Base-by-base conservation (phyloP, 768 basidiomycete species). In the Phylloporus sp. region DNA sequence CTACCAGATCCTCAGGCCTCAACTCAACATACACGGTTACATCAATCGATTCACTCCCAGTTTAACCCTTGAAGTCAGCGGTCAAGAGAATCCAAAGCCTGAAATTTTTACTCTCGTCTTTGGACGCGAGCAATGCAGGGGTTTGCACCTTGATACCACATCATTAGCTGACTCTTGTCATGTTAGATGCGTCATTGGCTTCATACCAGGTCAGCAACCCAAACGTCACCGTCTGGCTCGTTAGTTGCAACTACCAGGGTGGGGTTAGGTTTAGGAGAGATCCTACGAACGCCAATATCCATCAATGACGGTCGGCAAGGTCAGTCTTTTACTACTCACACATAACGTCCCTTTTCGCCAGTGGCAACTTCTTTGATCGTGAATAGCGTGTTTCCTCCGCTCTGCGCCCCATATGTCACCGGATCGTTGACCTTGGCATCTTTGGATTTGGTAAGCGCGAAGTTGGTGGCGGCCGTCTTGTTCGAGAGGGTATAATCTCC, bases 401-500 rank as follows among this genome's bases (percentile, higher is more conserved):
- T n/a, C 24, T 41, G 13, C 13, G 28, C 12, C 4, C 47, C 55
- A 12, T 58, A 58, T 23, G 32, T 49, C 34, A 58, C 47, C 2
- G 16, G 39, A 26, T 49, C 35, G 18, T 36, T 24, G 18, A 34
- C 2, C 2, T 16, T 15, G 5, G 51, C 34, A 18, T 20, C 43
- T 26, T 38, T 27, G 1, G 38, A n/a, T 11, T 45, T 42, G 16
- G 45, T 53, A 15, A 53, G 47, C 11, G 45, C 47, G 31, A 58
- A 49, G 12, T 18, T 23, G 11, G 28, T 28, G 6, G 50, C 11
- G 6, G 7, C 20, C 6, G 7, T 26, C 35, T 46, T 53, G 40
- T 58, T 53, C 8, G 56, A 44, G 22, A 53, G 47, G 0, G 50
- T 46, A 32, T 48, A 53, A 34, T 53, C n/a, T 11, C 43, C 50